A percentile compares a stretch with the other conserved stretches of the same genome.
These are phyloP conservation scores for Malus hybrid DNA, from an alignment of 331 rosid species.

Conservation along the genomic window DNA sequence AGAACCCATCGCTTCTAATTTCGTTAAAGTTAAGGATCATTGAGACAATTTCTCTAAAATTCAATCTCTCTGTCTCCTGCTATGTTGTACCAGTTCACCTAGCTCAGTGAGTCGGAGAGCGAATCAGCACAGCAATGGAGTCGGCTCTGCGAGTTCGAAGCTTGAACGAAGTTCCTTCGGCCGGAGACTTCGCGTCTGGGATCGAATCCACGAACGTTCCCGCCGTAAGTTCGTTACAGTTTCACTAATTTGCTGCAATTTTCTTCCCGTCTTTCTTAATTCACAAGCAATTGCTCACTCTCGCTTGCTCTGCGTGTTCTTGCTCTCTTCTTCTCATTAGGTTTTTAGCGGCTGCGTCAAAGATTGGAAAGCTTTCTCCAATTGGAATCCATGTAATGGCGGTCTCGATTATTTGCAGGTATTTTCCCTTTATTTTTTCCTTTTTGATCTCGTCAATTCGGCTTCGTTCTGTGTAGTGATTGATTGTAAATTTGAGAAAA, in stretches of 20 bases:
- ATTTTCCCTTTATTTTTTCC: neutral
- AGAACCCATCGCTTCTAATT: no score
- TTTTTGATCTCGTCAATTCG: neutral
- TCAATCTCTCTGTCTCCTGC: neutral
- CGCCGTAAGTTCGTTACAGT: conserved; percentile 24
- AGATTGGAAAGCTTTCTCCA: conserved; percentile 57
- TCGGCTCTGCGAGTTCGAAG: conserved; percentile 34
- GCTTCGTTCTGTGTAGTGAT: neutral
- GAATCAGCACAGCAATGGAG: conserved; percentile 24
- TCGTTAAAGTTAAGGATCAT: no score
- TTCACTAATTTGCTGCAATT: neutral
- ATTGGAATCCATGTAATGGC: conserved; percentile 63
- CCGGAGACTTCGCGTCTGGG: conserved; percentile 28
- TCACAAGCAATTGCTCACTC: neutral
- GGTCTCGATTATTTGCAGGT: conserved; percentile 85
- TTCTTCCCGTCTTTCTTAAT: neutral
- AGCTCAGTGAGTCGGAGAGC: neutral
- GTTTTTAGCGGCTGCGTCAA: conserved; percentile 59
- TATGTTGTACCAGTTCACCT: neutral
- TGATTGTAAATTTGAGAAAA: neutral
- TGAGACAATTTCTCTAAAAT: no score
- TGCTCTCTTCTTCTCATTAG: conserved; percentile 19
- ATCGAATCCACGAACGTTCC: conserved; percentile 40
- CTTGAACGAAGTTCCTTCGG: conserved; percentile 46
- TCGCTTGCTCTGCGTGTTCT: neutral